These are phyloP conservation scores for Stylosanthes scabra DNA, from an alignment of 331 rosid genomes.

Conservation along the genomic window DNA sequence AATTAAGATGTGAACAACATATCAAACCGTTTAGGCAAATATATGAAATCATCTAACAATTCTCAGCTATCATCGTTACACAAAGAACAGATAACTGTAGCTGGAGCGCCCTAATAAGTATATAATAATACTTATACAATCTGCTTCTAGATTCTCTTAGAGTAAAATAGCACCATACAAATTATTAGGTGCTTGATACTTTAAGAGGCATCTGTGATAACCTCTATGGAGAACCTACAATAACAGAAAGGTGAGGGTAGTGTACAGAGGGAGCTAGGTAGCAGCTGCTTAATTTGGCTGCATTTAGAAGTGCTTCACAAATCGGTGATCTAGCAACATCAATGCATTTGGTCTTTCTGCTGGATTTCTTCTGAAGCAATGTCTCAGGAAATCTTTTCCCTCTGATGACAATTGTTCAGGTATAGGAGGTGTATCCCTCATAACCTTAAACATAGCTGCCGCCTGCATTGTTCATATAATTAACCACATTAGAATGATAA, in stretches of 20 bases:
- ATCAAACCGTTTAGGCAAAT: no score
- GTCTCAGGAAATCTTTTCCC: slow-evolving; percentile 84
- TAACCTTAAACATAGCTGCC: slow-evolving; percentile 97
- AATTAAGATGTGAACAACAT: no score
- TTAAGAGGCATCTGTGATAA: slow-evolving; percentile 1
- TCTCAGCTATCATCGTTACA: no score
- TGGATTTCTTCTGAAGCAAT: slow-evolving; percentile 93
- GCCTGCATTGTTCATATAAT: slow-evolving; percentile 73
- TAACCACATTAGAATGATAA: slow-evolving; percentile 9
- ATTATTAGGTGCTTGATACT: slow-evolving; percentile 21
- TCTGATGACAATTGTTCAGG: slow-evolving; percentile 84
- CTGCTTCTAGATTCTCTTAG: slow-evolving; percentile 44
- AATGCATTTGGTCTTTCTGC: slow-evolving; percentile 85
- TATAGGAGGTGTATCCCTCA: slow-evolving; percentile 81
- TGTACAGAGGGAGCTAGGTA: slow-evolving; percentile 23
- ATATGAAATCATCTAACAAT: no score
- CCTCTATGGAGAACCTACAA: slow-evolving; percentile 33
- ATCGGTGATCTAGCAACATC: slow-evolving; percentile 79
- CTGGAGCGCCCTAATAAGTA: no score
- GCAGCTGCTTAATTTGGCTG: slow-evolving; percentile 41
- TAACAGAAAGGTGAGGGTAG: slow-evolving; percentile 30
- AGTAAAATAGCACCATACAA: slow-evolving; percentile 41
- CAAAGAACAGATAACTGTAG: no score
- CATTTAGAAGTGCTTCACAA: slow-evolving; percentile 51
- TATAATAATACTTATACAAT: slow-evolving; percentile 34